Base-by-base conservation (phyloP, 192 early-diverging fungal species). In the Powellomyces hirtus region DNA sequence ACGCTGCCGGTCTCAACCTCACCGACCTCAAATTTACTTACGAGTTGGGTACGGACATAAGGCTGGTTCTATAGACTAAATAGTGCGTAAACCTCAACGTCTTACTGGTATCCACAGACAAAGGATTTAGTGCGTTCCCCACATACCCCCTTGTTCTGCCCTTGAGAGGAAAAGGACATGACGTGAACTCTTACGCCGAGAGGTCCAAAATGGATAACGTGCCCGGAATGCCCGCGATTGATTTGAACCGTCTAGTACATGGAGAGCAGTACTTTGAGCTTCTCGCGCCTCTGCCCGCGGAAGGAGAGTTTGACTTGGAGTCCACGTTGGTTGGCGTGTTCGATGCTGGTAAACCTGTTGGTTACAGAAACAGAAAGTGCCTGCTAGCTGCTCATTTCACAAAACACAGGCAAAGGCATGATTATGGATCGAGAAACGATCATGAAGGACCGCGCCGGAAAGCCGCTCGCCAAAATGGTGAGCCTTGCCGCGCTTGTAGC, bases 341-440 rank as follows among this genome's bases (percentile, higher is more conserved):
- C 69, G 90, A 92, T 70, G 86, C 88, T 53, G 89, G 89, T 16
- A n/a, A n/a, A n/a, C n/a, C n/a, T n/a, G n/a, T n/a, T n/a, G n/a
- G n/a, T n/a, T n/a, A n/a, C n/a, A n/a, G n/a, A n/a, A n/a, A n/a
- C 13, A 70, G 35, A 26, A 45, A 16, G 8, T 24, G 16, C 24
- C 1, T 55, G 10, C 16, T 33, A 16, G n/a, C 50, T 22, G 72
- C 20, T n/a, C 16, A 71, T 44, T 70, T 20, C 62, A 68, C 65
- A 68, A 46, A 6, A n/a, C 16, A 24, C 44, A 58, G 73, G 74
- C 24, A 83, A 83, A 73, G 89, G 88, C 4, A 88, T 89, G 86
- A 77, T 92, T 13, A 84, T 88, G 66, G 89, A 89, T 49, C 66
- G 60, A n/a, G 87, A 85, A 16, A 70, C 81, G 18, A 51, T 77